Evolutionary conservation across 1,284 basidiomycete species (phyloP).

Genomic region (Ceratobasidium sp.): DNA sequence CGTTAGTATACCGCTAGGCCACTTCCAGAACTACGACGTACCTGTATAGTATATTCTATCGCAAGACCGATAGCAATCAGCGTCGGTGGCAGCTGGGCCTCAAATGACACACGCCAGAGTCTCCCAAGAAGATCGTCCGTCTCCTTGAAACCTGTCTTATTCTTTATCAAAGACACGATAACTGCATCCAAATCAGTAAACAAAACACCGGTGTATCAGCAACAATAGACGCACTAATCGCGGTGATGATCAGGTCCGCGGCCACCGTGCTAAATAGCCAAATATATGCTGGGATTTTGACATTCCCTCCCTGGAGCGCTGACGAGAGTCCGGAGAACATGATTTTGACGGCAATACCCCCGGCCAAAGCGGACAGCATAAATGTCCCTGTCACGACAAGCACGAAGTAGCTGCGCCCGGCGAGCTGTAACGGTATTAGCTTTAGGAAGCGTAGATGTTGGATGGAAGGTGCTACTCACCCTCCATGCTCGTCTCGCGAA

Average conservation of each 20-base stretch:
- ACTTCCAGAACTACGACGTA: not conserved
- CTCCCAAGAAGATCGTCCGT: slow-evolving; percentile 5
- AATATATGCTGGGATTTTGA: slow-evolving; percentile 28
- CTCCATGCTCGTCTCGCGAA: slow-evolving; percentile 18
- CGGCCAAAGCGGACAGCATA: not conserved
- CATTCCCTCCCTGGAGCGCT: not conserved
- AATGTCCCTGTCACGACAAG: not conserved
- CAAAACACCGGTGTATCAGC: no score
- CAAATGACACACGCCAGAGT: slow-evolving; percentile 30
- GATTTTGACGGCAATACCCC: slow-evolving; percentile 6
- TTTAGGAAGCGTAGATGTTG: not conserved
- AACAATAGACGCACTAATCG: not conserved
- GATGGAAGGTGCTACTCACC: not conserved
- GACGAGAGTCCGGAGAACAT: slow-evolving; percentile 6
- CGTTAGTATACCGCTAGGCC: no score
- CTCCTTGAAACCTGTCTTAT: no score
- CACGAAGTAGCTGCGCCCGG: slow-evolving; percentile 3
- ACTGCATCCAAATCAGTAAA: no score
- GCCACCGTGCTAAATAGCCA: slow-evolving; percentile 17
- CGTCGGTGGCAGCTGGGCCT: slow-evolving; percentile 29
- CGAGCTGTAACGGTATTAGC: not conserved
- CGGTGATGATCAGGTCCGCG: slow-evolving; percentile 5
- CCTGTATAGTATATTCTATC: slow-evolving; percentile 25
- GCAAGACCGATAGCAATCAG: slow-evolving; percentile 23
- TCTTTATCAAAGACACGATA: no score